These are phyloP conservation scores for Pseudisothecium myosuroides DNA, from an alignment of 225 moss, liverwort and hornwort genomes.

Conservation along the genomic window DNA sequence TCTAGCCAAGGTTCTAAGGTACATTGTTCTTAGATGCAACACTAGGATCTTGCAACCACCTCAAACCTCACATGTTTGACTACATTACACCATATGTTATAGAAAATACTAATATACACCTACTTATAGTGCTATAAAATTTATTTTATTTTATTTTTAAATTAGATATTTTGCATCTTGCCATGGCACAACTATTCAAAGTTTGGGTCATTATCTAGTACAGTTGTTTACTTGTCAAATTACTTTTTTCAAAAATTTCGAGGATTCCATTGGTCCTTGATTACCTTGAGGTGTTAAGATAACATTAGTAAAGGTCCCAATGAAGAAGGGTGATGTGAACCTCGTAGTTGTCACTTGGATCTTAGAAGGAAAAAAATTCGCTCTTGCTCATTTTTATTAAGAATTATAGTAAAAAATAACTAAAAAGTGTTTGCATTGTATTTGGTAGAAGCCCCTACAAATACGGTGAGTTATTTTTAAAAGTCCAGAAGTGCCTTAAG, in stretches of 20 bases:
- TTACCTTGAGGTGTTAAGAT: background rate
- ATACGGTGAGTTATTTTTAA: no score
- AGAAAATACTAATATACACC: background rate
- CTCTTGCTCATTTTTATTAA: no score
- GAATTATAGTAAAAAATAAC: no score
- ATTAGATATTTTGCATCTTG: background rate
- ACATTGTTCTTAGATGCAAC: accelerated
- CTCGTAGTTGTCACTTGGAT: no score
- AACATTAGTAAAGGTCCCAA: no score
- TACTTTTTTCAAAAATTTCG: background rate
- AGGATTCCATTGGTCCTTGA: background rate
- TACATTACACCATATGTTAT: background rate
- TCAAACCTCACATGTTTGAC: background rate
- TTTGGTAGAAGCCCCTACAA: no score
- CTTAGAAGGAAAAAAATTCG: no score
- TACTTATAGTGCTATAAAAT: background rate
- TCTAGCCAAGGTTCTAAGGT: accelerated
- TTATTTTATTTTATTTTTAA: background rate
- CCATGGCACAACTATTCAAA: background rate
- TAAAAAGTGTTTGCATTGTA: no score
- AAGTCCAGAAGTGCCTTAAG: no score
- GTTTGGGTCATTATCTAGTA: background rate
- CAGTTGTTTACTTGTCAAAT: background rate
- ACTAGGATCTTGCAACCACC: no score
- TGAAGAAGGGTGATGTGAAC: background rate